These are phyloP conservation scores for Escovopsis sp. DNA, from an alignment of 2,329 filamentous ascomycete genomes.

Conservation along the genomic window DNA sequence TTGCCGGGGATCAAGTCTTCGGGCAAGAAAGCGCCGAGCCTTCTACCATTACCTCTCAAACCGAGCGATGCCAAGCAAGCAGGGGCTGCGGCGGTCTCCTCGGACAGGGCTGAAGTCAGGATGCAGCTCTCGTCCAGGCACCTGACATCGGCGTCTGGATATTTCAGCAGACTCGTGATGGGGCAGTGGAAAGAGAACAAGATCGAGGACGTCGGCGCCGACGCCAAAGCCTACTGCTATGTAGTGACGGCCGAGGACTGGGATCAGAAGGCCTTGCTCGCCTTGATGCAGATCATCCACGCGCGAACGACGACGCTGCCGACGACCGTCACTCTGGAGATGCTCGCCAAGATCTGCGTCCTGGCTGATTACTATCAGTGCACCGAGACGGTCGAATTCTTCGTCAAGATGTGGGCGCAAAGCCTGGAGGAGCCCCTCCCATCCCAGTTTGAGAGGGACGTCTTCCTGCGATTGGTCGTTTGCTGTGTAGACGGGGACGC, in stretches of 20 bases:
- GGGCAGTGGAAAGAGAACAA: constrained; percentile 3
- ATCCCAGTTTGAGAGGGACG: too few species aligned
- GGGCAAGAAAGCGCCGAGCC: background rate
- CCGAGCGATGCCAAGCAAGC: background rate
- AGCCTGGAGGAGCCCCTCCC: too few species aligned
- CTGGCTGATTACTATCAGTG: constrained; percentile 29
- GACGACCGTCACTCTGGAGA: constrained; percentile 21
- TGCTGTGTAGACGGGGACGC: too few species aligned
- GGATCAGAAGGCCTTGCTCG: constrained; percentile 24
- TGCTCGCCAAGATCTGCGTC: constrained; percentile 27
- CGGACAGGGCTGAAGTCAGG: background rate
- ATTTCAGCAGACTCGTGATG: constrained; percentile 8
- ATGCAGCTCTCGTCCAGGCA: constrained; percentile 19
- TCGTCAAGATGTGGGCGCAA: constrained; percentile 10
- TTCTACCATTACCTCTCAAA: background rate
- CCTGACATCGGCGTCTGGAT: constrained; percentile 19
- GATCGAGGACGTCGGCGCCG: background rate
- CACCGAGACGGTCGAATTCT: constrained; percentile 26
- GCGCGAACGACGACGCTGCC: constrained; percentile 25
- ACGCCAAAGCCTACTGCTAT: constrained; percentile 9
- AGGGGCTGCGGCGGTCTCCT: too few species aligned
- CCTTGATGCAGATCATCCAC: constrained; percentile 32
- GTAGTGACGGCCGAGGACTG: constrained; percentile 6
- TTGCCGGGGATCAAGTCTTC: background rate
- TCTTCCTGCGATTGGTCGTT: too few species aligned